phyloP scores from a whole-genome alignment of 306 rosid species.

The Cicer cuneatum region DNA sequence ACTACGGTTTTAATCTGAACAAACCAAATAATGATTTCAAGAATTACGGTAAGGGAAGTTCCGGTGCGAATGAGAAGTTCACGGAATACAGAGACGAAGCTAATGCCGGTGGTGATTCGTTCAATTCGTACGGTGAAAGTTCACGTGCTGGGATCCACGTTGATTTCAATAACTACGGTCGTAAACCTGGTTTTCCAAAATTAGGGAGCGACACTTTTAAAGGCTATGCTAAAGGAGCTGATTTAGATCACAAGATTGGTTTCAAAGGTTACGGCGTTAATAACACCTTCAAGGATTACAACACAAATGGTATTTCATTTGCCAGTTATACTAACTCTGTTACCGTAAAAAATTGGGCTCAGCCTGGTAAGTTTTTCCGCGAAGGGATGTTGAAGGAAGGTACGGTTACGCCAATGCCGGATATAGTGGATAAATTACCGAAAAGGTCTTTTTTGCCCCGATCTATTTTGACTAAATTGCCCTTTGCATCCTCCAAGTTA shows the following conservation, averaged over 20 bases:
- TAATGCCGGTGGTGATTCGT: slow-evolving; percentile 68
- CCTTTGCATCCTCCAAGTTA: slow-evolving; percentile 51
- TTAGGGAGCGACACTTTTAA: slow-evolving; percentile 69
- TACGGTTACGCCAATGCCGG: slow-evolving; percentile 73
- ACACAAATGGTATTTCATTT: slow-evolving; percentile 53
- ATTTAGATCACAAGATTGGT: slow-evolving; percentile 43
- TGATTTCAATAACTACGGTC: slow-evolving; percentile 75
- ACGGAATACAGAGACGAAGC: slow-evolving; percentile 62
- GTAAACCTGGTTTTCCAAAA: not conserved
- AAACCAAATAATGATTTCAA: slow-evolving; percentile 56
- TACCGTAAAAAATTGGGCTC: slow-evolving; percentile 54
- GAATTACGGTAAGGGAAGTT: slow-evolving; percentile 66
- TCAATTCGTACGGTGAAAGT: slow-evolving; percentile 65
- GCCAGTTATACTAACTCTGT: slow-evolving; percentile 35
- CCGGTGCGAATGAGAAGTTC: slow-evolving; percentile 56
- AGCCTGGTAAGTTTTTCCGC: slow-evolving; percentile 80
- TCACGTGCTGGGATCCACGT: slow-evolving; percentile 53
- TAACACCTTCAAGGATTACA: slow-evolving; percentile 64
- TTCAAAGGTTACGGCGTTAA: slow-evolving; percentile 72
- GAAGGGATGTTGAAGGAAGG: slow-evolving; percentile 69
- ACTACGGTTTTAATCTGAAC: slow-evolving; percentile 61
- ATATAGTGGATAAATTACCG: slow-evolving; percentile 73
- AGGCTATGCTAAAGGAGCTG: slow-evolving; percentile 64
- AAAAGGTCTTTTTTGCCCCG: slow-evolving; percentile 85
- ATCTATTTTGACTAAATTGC: slow-evolving; percentile 60